Conservation (phyloP, 371 early-diverging fungal genomes). For the Syncephalis plumigaleata region DNA sequence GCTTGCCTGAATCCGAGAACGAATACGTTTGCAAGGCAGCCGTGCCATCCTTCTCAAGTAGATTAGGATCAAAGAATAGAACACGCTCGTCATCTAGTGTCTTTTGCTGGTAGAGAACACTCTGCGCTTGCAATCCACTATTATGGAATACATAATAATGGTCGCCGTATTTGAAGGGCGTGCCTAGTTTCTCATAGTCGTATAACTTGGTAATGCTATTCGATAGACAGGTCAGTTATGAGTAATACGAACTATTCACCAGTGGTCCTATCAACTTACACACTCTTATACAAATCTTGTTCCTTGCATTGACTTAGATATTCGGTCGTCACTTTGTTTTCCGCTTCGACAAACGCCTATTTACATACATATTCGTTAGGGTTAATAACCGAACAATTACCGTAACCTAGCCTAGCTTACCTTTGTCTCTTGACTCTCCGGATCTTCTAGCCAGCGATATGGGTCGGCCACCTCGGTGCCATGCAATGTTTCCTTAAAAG, state of each 20-base stretch:
- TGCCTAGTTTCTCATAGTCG: constrained; percentile 24
- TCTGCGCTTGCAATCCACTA: constrained; percentile 42
- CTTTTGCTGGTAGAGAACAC: constrained; percentile 23
- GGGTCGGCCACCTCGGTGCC: constrained; percentile 22
- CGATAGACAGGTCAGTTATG: background rate
- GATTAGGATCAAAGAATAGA: constrained; percentile 24
- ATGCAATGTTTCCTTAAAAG: constrained; percentile 18
- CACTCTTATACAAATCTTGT: constrained; percentile 14
- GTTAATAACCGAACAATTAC: background rate
- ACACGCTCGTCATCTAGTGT: constrained; percentile 13
- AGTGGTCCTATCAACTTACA: constrained; percentile 7
- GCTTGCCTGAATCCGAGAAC: constrained; percentile 28
- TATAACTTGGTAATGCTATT: constrained; percentile 13
- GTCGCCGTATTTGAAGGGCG: constrained; percentile 31
- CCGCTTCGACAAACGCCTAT: constrained; percentile 18
- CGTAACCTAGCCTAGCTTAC: constrained; percentile 2
- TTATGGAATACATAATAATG: constrained; percentile 41
- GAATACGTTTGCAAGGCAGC: constrained; percentile 17
- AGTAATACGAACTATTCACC: background rate
- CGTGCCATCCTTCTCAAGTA: constrained; percentile 13
- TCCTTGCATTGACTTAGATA: constrained; percentile 14
- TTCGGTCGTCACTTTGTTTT: constrained; percentile 12
- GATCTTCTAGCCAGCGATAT: constrained; percentile 36
- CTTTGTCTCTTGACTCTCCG: constrained; percentile 24
- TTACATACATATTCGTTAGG: background rate